Base-by-base conservation (phyloP, 495 filamentous ascomycete species). In the Achaetomiella virescens region DNA sequence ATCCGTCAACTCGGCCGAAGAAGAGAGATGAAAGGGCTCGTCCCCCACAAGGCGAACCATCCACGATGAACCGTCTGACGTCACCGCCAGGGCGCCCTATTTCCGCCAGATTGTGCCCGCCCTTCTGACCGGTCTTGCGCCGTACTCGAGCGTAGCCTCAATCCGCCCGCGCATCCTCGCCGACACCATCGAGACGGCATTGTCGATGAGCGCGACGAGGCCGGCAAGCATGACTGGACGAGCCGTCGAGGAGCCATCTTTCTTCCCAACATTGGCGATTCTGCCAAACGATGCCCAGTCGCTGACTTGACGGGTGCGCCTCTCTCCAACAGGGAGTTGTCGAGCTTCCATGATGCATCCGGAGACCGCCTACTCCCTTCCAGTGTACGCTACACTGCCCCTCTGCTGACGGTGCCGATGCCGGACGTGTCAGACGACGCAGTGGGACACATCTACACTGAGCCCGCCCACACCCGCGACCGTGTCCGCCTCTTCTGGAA, bases 221-320 rank as follows among this genome's bases (percentile, higher is more conserved):
- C 20, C 47, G 20, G 36, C 20, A 49, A 49, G 11, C 47, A 49
- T n/a, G 33, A 49, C 11, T 49, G 47, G 47, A 49, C 47, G 5
- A 12, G 12, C 15, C 9, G 25, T 3, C 31, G 47, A 11, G 47
- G 47, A 2, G 47, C 33, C 12, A 49, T 49, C 47, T 49, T 37
- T 20, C 47, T 49, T 10, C 47, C 47, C 0, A 49, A 49, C 18
- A 25, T 49, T n/a, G 47, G 47, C 20, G 31, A 49, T 20, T 38
- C 47, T 17, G 1, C 0, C 31, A 17, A 25, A 18, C 33, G 47
- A 9, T 49, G 47, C 35, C 10, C 47, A 6, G 33, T 6, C 3
- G 33, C 11, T 9, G 47, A 49, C 14, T 15, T 38, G 20, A 38
- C 31, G 2, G 47, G 47, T 5, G 7, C 47, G 5, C 47, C 31